phyloP scores from a whole-genome alignment of 176 grass and related monocot genomes.

The Echinochloa phyllopogon region DNA sequence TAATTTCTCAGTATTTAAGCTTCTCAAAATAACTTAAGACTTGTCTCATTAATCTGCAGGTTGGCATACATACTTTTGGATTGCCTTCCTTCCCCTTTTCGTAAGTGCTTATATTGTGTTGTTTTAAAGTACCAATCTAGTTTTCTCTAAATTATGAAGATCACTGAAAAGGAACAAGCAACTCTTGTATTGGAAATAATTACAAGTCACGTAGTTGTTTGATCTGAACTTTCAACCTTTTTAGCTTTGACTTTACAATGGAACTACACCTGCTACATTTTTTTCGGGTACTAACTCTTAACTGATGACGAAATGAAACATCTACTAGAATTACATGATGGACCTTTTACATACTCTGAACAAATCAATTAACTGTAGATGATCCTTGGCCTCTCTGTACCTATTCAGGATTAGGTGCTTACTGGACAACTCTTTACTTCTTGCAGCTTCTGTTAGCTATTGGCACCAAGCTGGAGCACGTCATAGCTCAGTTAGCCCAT shows the following conservation, averaged over 20 bases:
- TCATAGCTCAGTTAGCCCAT: constrained; percentile 82
- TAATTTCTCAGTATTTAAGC: constrained; percentile 20
- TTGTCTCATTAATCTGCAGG: constrained; percentile 60
- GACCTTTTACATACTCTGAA: neutral
- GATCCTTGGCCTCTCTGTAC: neutral
- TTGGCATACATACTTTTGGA: constrained; percentile 99
- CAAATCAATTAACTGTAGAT: neutral
- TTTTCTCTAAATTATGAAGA: constrained; percentile 33
- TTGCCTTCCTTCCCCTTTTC: constrained; percentile 84
- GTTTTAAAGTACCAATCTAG: neutral
- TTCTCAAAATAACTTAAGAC: constrained; percentile 20
- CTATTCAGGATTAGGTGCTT: neutral
- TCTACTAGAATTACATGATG: neutral
- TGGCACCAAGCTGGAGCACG: constrained; percentile 89
- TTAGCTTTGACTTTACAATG: constrained; percentile 3
- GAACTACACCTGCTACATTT: neutral
- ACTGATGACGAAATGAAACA: neutral
- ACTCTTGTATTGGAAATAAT: neutral
- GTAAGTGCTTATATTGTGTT: constrained; percentile 57
- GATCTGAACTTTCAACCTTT: neutral
- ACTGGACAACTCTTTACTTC: constrained; percentile 23
- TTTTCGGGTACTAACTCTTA: neutral
- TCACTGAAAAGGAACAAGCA: neutral
- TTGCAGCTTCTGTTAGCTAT: constrained; percentile 84
- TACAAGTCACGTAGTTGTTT: neutral